These are phyloP conservation scores for Sanghuangporus weigelae DNA, from an alignment of 1,284 basidiomycete genomes.

Conservation along the genomic window DNA sequence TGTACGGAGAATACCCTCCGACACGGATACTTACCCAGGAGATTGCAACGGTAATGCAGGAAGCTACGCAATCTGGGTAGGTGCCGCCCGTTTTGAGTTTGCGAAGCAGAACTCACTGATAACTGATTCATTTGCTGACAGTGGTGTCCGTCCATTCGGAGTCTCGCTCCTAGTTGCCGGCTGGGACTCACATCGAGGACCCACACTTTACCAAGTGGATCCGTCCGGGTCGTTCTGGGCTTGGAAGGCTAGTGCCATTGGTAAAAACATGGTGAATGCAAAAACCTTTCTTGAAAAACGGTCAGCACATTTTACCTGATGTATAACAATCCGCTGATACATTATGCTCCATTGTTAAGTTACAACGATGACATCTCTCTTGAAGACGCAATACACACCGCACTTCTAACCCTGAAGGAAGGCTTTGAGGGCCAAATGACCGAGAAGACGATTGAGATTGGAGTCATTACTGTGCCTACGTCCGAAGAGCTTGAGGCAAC, in stretches of 20 bases:
- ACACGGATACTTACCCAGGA: conserved; percentile 96
- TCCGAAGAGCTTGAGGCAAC: conserved; percentile 69
- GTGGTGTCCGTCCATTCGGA: conserved; percentile 97
- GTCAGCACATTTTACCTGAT: conserved; percentile 39
- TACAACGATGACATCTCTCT: conserved; percentile 99
- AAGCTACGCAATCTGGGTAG: conserved; percentile 97
- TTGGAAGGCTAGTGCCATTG: conserved; percentile 99
- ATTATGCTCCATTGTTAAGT: conserved; percentile 38
- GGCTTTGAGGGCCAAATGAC: conserved; percentile 99
- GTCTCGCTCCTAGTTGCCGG: conserved; percentile 96
- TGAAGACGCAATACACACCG: conserved; percentile 99
- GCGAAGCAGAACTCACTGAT: neutral
- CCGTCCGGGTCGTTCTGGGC: conserved; percentile 99
- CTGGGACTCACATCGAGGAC: conserved; percentile 89
- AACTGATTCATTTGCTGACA: conserved; percentile 29
- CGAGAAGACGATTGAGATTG: conserved; percentile 99
- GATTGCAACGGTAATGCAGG: conserved; percentile 97
- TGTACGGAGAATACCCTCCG: conserved; percentile 98
- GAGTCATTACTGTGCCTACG: conserved; percentile 87
- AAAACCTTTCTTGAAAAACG: conserved; percentile 99
- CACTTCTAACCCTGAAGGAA: conserved; percentile 97
- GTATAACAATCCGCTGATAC: conserved; percentile 13
- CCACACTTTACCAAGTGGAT: conserved; percentile 96
- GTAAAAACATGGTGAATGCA: conserved; percentile 99
- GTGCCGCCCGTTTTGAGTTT: conserved; percentile 26